Percentiles rank a stretch among this genome's conserved stretches.
phyloP scores from a whole-genome alignment of 1,284 basidiomycete species.

The Moesziomyces antarcticus region DNA sequence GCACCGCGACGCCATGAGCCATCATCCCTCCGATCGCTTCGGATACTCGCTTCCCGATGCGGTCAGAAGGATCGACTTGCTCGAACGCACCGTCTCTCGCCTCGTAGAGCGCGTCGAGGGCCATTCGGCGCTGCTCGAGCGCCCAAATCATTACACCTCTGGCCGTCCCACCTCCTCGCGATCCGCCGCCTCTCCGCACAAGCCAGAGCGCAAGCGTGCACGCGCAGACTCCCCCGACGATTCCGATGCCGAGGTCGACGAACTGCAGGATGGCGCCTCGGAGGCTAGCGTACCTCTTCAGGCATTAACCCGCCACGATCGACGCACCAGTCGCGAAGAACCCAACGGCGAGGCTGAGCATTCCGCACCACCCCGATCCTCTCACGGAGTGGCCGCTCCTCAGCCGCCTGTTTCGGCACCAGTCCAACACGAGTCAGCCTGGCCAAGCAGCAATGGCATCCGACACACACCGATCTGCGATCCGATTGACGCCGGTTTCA shows the following conservation, averaged over 20 bases:
- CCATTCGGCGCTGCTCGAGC: conserved; percentile 3
- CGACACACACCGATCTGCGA: conserved; percentile 1
- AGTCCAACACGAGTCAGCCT: background rate
- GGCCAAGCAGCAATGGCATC: conserved; percentile 5
- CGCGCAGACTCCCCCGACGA: conserved; percentile 30
- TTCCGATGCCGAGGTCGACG: conserved; percentile 44
- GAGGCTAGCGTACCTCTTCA: conserved; percentile 37
- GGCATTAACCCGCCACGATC: conserved; percentile 14
- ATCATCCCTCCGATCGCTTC: conserved; percentile 22
- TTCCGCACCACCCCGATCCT: background rate
- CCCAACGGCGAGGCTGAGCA: conserved; percentile 10
- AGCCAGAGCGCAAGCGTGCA: conserved; percentile 31
- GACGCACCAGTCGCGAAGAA: conserved; percentile 9
- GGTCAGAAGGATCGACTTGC: conserved; percentile 29
- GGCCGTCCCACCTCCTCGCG: conserved; percentile 18
- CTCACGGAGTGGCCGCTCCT: background rate
- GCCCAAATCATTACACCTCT: background rate
- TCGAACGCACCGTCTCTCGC: conserved; percentile 38
- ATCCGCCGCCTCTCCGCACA: conserved; percentile 19
- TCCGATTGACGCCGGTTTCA: conserved; percentile 33
- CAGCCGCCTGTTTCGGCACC: background rate
- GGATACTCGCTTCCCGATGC: conserved; percentile 38
- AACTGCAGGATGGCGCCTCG: conserved; percentile 40
- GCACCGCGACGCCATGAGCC: conserved; percentile 5
- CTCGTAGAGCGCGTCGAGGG: conserved; percentile 27